Evolutionary conservation across 225 moss, liverwort and hornwort genomes (phyloP), one percentile per base, ranked within the genome.

Genomic region (Sphagnum tenellum): DNA sequence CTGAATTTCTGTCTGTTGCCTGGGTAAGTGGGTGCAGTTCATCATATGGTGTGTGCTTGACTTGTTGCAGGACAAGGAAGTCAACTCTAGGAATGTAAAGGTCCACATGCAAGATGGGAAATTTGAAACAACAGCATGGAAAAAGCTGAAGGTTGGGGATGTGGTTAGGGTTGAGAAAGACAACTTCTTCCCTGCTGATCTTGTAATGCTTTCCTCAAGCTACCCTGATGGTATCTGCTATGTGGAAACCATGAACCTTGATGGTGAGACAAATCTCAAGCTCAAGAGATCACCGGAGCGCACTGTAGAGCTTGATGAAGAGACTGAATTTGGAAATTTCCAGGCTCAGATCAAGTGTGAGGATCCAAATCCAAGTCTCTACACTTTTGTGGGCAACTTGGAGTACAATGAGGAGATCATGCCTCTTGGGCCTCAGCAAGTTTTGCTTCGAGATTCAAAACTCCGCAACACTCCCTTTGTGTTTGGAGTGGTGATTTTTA

Each of bases 241-340:
- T 62, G 98, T 98, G n/a, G 98, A 98, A 73, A 98, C 98, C 8
- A 93, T 98, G 98, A 98, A 98, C 66, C 75, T 98, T 48, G 98
- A 98, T 58, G 98, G 98, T 11, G 98, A 98, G 76, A 98, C 98
- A 2, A 98, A 98, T 50, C 53, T 98, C 69, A 98, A 98, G 55
- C 57, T 98, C 57, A 98, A 93, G 61, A 93, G 80, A 69, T 90
- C 98, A 3, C 59, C 93, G 45, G 98, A 98, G 60, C 77, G 85
- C 7, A 98, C 98, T 46, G 87, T 90, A 8, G 98, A 98, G 14
- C 73, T 98, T 5, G 98, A 98, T 60, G 98, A 91, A 47, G 89
- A 88, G 46, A 68, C 56, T 3, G 90, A 98, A 65, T 79, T 93
- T 50, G 71, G 60, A 12, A 69, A 74, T 62, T 98, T 98, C 45